Evolutionary conservation across 805 yeast species (phyloP).

Genomic region (Hanseniaspora nectarophila): DNA sequence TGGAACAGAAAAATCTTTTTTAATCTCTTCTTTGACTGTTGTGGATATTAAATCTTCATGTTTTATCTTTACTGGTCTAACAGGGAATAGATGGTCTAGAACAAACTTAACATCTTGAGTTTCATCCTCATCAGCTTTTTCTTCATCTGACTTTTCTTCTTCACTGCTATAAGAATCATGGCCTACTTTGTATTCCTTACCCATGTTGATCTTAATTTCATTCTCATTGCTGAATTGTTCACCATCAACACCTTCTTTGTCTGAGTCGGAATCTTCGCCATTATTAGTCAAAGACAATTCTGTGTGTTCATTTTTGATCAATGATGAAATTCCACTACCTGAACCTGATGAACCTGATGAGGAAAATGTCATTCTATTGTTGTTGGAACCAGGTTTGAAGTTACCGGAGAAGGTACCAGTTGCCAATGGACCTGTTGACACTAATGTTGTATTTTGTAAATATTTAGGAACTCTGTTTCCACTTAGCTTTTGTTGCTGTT

Average conservation of each 20-base stretch:
- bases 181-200: slow-evolving; percentile 38
- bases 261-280: slow-evolving; percentile 28
- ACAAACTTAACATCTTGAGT: slow-evolving; percentile 29
- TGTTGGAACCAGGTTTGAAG: slow-evolving; percentile 3
- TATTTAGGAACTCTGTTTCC: slow-evolving; percentile 24
- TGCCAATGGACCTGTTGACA: slow-evolving; percentile 63
- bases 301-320: slow-evolving; percentile 8
- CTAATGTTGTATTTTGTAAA: slow-evolving; percentile 42
- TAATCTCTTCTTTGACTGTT: slow-evolving; percentile 25
- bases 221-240: slow-evolving; percentile 9
- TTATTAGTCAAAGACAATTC: slow-evolving; percentile 19
- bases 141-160: slow-evolving; percentile 20
- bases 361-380: slow-evolving; percentile 5
- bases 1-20: slow-evolving; percentile 23
- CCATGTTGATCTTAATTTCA: slow-evolving; percentile 49
- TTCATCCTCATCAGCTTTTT: slow-evolving; percentile 19
- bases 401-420: slow-evolving; percentile 36
- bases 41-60: slow-evolving; percentile 29
- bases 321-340: slow-evolving; percentile 21
- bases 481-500: slow-evolving; percentile 18
- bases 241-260: slow-evolving; percentile 17
- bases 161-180: slow-evolving; percentile 14
- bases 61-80: slow-evolving; percentile 49
- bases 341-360: slow-evolving; percentile 17
- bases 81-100: slow-evolving; percentile 42